phyloP scores from a whole-genome alignment of 352 stramenopile genomes.

The Pelagophyceae sp. region DNA sequence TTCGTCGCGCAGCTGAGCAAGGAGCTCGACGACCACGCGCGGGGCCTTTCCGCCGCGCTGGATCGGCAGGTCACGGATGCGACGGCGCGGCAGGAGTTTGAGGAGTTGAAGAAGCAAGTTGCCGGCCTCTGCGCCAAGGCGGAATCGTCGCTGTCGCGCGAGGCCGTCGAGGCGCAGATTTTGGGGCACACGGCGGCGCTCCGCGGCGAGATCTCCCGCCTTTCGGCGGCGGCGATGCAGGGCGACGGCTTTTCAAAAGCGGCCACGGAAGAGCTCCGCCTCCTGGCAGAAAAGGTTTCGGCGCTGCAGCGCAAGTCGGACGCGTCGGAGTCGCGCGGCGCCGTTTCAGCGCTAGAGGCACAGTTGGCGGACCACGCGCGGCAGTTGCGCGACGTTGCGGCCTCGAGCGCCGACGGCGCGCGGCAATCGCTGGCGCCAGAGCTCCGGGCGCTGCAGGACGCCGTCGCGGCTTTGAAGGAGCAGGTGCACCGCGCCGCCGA shows the following conservation, averaged over 20 bases:
- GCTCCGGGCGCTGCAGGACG: neutral
- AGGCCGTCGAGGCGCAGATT: neutral
- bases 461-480: neutral
- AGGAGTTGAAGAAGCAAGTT: neutral
- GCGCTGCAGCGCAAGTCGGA: neutral
- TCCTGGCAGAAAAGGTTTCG: neutral
- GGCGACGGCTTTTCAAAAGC: too few relatives aligned
- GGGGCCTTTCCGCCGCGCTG: neutral
- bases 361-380: neutral
- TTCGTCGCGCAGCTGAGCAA: neutral
- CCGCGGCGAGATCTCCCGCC: neutral
- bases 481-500: neutral
- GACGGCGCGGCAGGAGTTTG: neutral
- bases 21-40: neutral
- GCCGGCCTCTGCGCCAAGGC: neutral
- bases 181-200: neutral
- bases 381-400: neutral
- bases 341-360: neutral
- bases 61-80: neutral
- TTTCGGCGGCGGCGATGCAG: too few relatives aligned
- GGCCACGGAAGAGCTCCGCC: neutral
- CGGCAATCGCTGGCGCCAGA: neutral
- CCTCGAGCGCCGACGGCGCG: neutral
- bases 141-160: too few relatives aligned
- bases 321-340: neutral